Conservation (phyloP, 768 basidiomycete genomes). For the Suillus paluster region DNA sequence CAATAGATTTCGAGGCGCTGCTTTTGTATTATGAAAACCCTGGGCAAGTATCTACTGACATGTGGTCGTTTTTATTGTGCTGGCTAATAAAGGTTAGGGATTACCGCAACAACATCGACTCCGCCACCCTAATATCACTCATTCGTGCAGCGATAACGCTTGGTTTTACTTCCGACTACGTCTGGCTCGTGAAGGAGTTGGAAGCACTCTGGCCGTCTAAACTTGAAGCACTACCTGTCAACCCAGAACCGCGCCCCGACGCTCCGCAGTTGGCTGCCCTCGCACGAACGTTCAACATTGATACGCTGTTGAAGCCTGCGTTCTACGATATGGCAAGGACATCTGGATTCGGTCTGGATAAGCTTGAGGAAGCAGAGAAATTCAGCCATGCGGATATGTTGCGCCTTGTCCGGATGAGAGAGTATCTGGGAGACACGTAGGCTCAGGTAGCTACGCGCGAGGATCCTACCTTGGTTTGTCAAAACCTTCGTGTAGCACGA, state of each 20-base stretch:
- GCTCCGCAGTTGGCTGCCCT: conserved; percentile 37
- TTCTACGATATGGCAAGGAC: conserved; percentile 42
- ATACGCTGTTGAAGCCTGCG: conserved; percentile 37
- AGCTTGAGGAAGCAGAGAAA: not conserved
- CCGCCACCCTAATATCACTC: conserved; percentile 34
- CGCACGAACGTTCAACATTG: conserved; percentile 31
- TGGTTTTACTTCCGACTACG: conserved; percentile 31
- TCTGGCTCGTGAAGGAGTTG: conserved; percentile 33
- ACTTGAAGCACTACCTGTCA: conserved; percentile 18
- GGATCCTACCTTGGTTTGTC: not conserved
- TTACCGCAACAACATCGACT: conserved; percentile 29
- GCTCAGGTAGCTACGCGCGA: conserved; percentile 12
- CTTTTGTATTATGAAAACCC: conserved; percentile 8
- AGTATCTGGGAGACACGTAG: conserved; percentile 26
- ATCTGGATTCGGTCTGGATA: conserved; percentile 23
- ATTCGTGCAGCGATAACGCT: conserved; percentile 42
- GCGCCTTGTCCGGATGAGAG: conserved; percentile 21
- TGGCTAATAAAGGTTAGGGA: conserved; percentile 22
- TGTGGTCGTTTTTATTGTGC: not conserved
- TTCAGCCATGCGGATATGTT: conserved; percentile 3
- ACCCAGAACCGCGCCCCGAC: conserved; percentile 13
- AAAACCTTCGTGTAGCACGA: not conserved
- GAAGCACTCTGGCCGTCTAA: conserved; percentile 34
- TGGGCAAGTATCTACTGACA: not conserved
- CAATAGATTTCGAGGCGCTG: conserved; percentile 4